These are phyloP conservation scores for Candida golubevii DNA, from an alignment of 805 yeast genomes.

Conservation along the genomic window DNA sequence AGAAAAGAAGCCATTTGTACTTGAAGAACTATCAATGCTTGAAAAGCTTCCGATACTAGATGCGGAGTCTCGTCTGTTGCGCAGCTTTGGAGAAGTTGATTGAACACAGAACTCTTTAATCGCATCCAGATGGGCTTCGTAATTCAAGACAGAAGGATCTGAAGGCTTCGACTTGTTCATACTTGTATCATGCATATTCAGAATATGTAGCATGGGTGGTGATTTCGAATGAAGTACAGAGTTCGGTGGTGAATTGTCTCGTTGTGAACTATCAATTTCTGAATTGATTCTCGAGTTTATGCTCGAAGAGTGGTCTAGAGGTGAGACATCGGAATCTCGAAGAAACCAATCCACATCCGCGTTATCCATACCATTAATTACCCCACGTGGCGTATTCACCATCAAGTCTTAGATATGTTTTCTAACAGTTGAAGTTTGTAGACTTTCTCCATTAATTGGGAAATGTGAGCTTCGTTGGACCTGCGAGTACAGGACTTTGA, in stretches of 20 bases:
- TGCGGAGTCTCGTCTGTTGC: conserved; percentile 18
- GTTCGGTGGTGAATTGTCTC: neutral
- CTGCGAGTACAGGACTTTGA: too few relatives aligned
- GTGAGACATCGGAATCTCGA: conserved; percentile 27
- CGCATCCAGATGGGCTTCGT: conserved; percentile 13
- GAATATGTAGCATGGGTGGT: conserved; percentile 18
- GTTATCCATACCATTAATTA: conserved; percentile 30
- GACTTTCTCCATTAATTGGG: too few relatives aligned
- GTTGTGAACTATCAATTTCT: neutral
- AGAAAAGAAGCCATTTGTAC: conserved; percentile 28
- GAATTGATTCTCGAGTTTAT: neutral
- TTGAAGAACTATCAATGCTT: conserved; percentile 12
- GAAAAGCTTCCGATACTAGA: conserved; percentile 17
- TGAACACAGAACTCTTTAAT: neutral
- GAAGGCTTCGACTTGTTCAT: conserved; percentile 32
- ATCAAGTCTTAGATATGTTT: too few relatives aligned
- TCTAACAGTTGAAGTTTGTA: too few relatives aligned
- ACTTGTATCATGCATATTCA: conserved; percentile 30
- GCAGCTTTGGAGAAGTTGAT: conserved; percentile 6
- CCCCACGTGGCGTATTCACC: conserved; percentile 4
- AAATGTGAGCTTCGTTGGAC: too few relatives aligned
- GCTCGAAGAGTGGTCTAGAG: neutral
- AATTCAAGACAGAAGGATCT: conserved; percentile 25
- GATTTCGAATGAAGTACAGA: conserved; percentile 13
- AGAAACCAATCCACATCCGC: conserved; percentile 52